A percentile compares a stretch with the other conserved stretches of the same genome.
These are phyloP conservation scores for Coemansia sp. DNA, from an alignment of 371 early-diverging fungal species.

Conservation along the genomic window DNA sequence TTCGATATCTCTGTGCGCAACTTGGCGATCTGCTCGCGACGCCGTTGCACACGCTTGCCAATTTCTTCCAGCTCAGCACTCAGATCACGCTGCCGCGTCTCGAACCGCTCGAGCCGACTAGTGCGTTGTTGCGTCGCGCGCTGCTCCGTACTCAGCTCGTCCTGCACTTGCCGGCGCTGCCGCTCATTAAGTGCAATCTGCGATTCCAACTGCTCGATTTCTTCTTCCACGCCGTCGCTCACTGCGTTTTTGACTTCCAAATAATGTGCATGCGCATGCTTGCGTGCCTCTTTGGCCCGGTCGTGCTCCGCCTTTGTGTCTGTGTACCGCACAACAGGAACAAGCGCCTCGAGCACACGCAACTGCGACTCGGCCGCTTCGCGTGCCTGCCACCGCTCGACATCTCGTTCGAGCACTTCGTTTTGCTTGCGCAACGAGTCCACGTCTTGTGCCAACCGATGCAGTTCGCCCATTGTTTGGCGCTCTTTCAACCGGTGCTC, in stretches of 20 bases:
- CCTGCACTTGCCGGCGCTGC: constrained; percentile 11
- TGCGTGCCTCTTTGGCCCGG: constrained; percentile 53
- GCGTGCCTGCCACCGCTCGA: constrained; percentile 69
- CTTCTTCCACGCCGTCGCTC: constrained; percentile 32
- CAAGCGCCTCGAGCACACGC: constrained; percentile 57
- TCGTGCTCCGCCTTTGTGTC: constrained; percentile 62
- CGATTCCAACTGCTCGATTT: constrained; percentile 24
- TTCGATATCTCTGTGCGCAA: constrained; percentile 55
- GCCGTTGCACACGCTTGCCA: constrained; percentile 51
- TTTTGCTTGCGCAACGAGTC: constrained; percentile 60
- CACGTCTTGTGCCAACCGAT: constrained; percentile 59
- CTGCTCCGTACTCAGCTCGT: constrained; percentile 11
- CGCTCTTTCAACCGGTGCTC: constrained; percentile 65
- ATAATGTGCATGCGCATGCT: constrained; percentile 49
- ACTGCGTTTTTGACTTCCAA: constrained; percentile 51
- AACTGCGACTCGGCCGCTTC: constrained; percentile 57
- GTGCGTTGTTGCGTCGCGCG: constrained; percentile 18
- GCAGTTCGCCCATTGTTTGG: constrained; percentile 54
- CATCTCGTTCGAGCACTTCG: constrained; percentile 67
- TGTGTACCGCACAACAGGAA: constrained; percentile 64
- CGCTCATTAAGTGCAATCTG: constrained; percentile 14
- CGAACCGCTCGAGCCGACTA: constrained; percentile 18
- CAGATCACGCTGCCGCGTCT: constrained; percentile 32
- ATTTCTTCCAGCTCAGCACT: constrained; percentile 34
- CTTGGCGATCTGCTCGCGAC: constrained; percentile 48